These are phyloP conservation scores for Mycena galopus DNA, from an alignment of 768 basidiomycete species.

Conservation along the genomic window DNA sequence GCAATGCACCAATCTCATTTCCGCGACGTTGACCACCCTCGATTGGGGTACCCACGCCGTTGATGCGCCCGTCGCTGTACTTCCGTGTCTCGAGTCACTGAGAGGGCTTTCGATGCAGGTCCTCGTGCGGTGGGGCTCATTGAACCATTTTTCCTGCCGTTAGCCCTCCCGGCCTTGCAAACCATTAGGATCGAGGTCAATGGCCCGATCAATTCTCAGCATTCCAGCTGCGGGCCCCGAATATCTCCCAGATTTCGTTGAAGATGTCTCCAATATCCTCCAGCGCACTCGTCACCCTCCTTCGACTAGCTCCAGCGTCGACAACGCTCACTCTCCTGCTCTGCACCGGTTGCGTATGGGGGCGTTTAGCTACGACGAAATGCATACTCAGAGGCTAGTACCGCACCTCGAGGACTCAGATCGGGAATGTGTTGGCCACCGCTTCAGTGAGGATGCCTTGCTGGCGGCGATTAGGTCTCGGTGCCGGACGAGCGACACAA, in stretches of 20 bases:
- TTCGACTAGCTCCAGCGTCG: conserved; percentile 1
- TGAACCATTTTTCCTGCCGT: background rate
- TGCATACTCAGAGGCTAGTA: background rate
- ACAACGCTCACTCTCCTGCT: background rate
- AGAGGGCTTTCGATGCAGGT: background rate
- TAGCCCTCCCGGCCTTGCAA: conserved; percentile 1
- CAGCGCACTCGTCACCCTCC: background rate
- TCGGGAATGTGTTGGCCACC: background rate
- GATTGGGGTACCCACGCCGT: background rate
- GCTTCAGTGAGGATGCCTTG: background rate
- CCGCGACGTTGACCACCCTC: background rate
- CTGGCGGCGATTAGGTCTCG: conserved; percentile 11
- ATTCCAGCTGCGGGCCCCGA: conserved; percentile 4
- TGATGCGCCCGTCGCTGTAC: background rate
- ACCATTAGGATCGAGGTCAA: background rate
- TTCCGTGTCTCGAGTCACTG: background rate
- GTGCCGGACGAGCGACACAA: background rate
- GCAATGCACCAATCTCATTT: conserved; percentile 11
- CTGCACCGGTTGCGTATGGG: background rate
- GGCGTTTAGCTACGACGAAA: background rate
- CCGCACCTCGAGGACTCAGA: background rate
- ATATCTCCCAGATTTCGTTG: background rate
- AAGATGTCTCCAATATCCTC: background rate
- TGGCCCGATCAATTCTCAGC: conserved; percentile 8
- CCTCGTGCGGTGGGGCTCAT: background rate